Percentiles rank a stretch among this genome's conserved stretches.
Evolutionary conservation across 169 alveolate genomes (phyloP).

Genomic region (Cryptosporidium parvum): DNA sequence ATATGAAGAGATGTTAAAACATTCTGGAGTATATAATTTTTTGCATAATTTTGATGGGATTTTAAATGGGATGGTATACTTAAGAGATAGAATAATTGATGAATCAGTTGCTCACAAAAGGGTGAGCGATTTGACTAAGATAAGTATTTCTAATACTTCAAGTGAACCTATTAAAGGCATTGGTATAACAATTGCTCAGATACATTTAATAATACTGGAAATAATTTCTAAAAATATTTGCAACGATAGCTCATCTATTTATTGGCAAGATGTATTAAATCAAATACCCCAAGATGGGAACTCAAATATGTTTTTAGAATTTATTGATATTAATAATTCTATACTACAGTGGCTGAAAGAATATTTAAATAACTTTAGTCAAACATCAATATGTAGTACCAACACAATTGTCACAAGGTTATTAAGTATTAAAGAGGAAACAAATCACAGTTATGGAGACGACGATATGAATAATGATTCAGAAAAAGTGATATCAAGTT

Average conservation of each 20-base stretch:
- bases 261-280: constrained; percentile 65
- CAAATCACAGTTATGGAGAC: not conserved
- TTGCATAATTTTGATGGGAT: constrained; percentile 17
- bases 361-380: not conserved
- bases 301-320: constrained; percentile 15
- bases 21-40: not conserved
- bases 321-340: constrained; percentile 48
- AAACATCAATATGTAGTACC: not conserved
- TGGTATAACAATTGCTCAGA: constrained; percentile 33
- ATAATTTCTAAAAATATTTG: constrained; percentile 41
- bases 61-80: constrained; percentile 51
- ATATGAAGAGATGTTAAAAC: constrained; percentile 14
- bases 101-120: not conserved
- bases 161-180: not conserved
- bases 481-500: not conserved
- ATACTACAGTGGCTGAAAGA: constrained; percentile 60
- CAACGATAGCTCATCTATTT: constrained; percentile 54
- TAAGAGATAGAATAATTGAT: constrained; percentile 38
- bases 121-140: not conserved
- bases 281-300: constrained; percentile 51
- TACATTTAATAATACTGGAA: constrained; percentile 32
- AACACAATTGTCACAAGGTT: not conserved
- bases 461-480: not conserved
- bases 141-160: not conserved
- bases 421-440: not conserved